Evolutionary conservation across 1,139 yeast genomes (phyloP), one percentile per base, ranked within the genome.

Genomic region (Eremothecium sinecaudum): DNA sequence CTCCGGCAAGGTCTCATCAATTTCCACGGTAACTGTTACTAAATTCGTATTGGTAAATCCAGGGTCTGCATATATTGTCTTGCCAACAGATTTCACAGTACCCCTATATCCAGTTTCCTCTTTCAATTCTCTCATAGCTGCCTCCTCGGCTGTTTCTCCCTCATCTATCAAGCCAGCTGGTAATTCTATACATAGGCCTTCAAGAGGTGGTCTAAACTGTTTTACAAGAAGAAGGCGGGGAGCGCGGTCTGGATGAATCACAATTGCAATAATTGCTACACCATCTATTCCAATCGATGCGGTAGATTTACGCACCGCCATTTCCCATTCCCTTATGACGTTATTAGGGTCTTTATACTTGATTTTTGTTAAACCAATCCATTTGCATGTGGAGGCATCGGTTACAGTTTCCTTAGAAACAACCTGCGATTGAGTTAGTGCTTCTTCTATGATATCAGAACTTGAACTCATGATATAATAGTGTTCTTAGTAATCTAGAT

Each of bases 151-250:
- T 2, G 79, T 57, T 53, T 90, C 98, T 34, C 73, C 69, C 2
- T 92, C 84, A 56, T 90, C 98, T 29, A 90, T 71, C 40, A 90
- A 64, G 0, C 98, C 98, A 0, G 98, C 98, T 0, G 98, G 98
- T 49, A 87, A 69, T 57, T 90, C 98, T 43, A 90, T 75, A 51
- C 90, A 80, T 2, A 87, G 84, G 17, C 84, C 86, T 37, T 71
- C 78, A 7, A 81, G 80, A 1, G 98, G 97, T 2, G 97, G 95
- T 37, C 98, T 69, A 60, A 80, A 87, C 55, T 87, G 97, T 53
- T 81, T 82, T 48, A 83, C 90, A 20, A 87, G 64, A 2, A 87
- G 70, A 26, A 87, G 62, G 24, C 52, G 56, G 46, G 75, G 74
- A 4, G 77, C 69, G 19, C 67, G 66, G 2, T 59, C 51, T 2